These are phyloP conservation scores for Penicillium roqueforti DNA, from an alignment of 495 filamentous ascomycete genomes.

Conservation along the genomic window DNA sequence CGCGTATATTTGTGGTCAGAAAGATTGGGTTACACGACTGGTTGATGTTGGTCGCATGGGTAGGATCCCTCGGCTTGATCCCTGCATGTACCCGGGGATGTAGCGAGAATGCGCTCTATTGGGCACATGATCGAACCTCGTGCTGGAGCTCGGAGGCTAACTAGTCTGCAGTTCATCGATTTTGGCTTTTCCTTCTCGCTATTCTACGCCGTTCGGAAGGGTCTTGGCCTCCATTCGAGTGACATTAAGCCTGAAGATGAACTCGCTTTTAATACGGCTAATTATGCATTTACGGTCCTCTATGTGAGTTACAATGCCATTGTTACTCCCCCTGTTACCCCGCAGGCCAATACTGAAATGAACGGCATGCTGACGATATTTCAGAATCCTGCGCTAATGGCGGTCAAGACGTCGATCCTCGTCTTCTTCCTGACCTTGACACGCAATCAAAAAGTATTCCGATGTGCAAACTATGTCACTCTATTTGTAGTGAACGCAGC, in stretches of 20 bases:
- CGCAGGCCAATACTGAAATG: no score
- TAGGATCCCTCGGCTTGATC: slow-evolving; percentile 8
- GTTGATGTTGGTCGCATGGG: slow-evolving; percentile 80
- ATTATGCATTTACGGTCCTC: slow-evolving; percentile 79
- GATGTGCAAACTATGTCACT: slow-evolving; percentile 65
- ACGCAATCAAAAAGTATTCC: slow-evolving; percentile 66
- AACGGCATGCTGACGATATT: slow-evolving; percentile 1
- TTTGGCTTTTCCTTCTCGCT: slow-evolving; percentile 74
- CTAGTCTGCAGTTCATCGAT: slow-evolving; percentile 52
- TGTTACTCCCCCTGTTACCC: background rate
- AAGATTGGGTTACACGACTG: slow-evolving; percentile 72
- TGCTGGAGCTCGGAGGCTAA: slow-evolving; percentile 2
- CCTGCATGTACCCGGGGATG: slow-evolving; percentile 19
- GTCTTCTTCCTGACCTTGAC: slow-evolving; percentile 81
- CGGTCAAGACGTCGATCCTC: slow-evolving; percentile 83
- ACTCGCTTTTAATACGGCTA: slow-evolving; percentile 54
- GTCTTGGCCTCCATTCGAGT: slow-evolving; percentile 71
- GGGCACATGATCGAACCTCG: background rate
- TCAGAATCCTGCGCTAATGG: slow-evolving; percentile 77
- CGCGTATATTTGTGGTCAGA: slow-evolving; percentile 67
- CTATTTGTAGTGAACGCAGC: slow-evolving; percentile 70
- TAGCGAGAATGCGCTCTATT: background rate
- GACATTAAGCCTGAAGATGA: slow-evolving; percentile 51
- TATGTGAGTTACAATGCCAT: slow-evolving; percentile 55
- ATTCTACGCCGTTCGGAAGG: slow-evolving; percentile 63